Percentiles rank a stretch among this genome's conserved stretches.
Conservation (phyloP, 768 basidiomycete species). For the Tulasnella sp. region DNA sequence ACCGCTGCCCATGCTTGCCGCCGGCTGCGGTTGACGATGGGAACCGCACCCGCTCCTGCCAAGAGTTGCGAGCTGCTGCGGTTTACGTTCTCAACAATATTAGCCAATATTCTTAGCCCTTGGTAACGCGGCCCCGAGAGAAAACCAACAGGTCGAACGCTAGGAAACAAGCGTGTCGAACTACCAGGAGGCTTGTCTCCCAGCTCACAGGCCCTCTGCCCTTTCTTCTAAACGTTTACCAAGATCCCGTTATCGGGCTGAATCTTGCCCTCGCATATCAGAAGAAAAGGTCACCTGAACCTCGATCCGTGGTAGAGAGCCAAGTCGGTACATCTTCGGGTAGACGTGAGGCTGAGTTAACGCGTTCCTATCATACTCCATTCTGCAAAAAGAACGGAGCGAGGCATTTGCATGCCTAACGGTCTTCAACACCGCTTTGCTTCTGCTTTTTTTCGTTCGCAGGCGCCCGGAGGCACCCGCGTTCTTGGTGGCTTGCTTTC, state of each 20-base stretch:
- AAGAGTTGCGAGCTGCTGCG: neutral
- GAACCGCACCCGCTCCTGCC: conserved; percentile 1
- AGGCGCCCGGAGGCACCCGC: neutral
- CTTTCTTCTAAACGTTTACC: neutral
- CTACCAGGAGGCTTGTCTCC: conserved; percentile 2
- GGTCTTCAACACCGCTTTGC: neutral
- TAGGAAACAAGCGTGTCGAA: conserved; percentile 18
- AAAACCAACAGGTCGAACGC: neutral
- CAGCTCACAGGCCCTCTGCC: neutral
- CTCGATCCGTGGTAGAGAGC: conserved; percentile 1
- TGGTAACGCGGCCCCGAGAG: conserved; percentile 7
- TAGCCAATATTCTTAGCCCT: conserved; percentile 8
- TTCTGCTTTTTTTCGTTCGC: neutral
- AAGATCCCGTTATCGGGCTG: neutral
- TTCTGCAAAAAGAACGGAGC: conserved; percentile 4
- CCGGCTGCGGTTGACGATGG: conserved; percentile 11
- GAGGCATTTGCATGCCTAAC: conserved; percentile 21
- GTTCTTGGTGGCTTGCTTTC: conserved; percentile 10
- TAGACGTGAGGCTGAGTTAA: neutral
- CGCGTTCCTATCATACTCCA: neutral
- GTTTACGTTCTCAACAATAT: neutral
- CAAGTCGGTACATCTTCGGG: neutral
- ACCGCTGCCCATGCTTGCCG: conserved; percentile 4
- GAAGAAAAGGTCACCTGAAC: conserved; percentile 5
- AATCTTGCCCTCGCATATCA: conserved; percentile 4